Base-by-base conservation (phyloP, 495 filamentous ascomycete genomes). In the Daldinia childiae region DNA sequence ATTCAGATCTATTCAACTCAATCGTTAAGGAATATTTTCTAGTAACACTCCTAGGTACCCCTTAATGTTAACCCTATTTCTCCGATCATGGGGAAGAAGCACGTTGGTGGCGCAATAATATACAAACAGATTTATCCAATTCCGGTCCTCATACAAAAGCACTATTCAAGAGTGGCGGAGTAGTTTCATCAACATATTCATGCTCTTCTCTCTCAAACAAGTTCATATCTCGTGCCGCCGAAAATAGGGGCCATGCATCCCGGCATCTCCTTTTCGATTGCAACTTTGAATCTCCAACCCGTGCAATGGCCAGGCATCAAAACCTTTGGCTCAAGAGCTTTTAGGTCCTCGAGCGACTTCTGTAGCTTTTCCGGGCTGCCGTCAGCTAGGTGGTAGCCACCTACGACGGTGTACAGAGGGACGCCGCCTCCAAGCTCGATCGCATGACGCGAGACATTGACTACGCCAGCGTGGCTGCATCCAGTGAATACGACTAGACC, bases 401-500 rank as follows among this genome's bases (percentile, higher is more conserved):
- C 88, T 7, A 90, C 80, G 6, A 90, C 82, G 0, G 86, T 84
- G 66, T 90, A 85, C 0, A 90, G 73, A 15, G 85, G 86, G 8
- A 81, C 75, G 12, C 65, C 74, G 11, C 75, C 74, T 1, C 80
- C 72, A 4, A 84, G 75, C 0, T 83, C 77, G 4, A 86, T 39
- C 0, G 87, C 86, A 69, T 89, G 82, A 27, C 80, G 80, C 0
- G 84, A 71, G 36, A 85, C 80, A 72, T 90, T 90, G 54, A 90
- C 82, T 6, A 89, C 87, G 2, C 87, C 87, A 1, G 85, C 85
- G 62, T 89, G 87, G 66, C 84, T 87, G 76, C 87, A 90, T n/a
- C 86, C 87, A 1, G 87, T 89, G 74, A 90, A 88, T 15, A 89
- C 77, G 6, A 90, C 85, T 19, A 90, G 79, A 11, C 87, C 88